A percentile compares a stretch with the other conserved stretches of the same genome.
Evolutionary conservation across 306 rosid species (phyloP).

Genomic region (Prunus padus): DNA sequence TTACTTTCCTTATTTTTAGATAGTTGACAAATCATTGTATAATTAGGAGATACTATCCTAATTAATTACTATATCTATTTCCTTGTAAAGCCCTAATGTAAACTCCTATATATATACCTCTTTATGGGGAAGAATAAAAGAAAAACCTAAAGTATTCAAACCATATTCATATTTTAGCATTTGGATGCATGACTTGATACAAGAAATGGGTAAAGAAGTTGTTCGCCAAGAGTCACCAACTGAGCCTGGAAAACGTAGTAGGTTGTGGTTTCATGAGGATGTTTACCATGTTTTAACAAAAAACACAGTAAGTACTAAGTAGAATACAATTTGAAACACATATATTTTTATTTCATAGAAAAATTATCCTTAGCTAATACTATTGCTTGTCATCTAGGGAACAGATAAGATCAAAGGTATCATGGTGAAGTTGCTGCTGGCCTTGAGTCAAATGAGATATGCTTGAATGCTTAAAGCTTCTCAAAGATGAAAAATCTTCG

Average conservation of each 20-base stretch:
- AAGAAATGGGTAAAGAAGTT: slow-evolving; percentile 35
- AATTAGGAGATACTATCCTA: too few relatives aligned
- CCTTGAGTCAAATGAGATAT: slow-evolving; percentile 8
- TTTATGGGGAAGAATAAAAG: too few relatives aligned
- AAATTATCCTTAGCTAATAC: slow-evolving; percentile 19
- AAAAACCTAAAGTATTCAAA: too few relatives aligned
- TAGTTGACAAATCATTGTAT: too few relatives aligned
- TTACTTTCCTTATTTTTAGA: too few relatives aligned
- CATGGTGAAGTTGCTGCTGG: neutral
- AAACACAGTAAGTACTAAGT: neutral
- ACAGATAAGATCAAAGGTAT: neutral
- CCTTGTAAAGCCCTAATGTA: too few relatives aligned
- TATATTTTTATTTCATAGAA: neutral
- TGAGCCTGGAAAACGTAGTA: slow-evolving; percentile 27
- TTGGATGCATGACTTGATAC: slow-evolving; percentile 41
- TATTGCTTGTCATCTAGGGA: slow-evolving; percentile 14
- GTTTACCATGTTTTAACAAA: slow-evolving; percentile 5
- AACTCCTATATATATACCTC: too few relatives aligned
- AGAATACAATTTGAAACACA: neutral
- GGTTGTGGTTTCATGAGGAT: slow-evolving; percentile 34
- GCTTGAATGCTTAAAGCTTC: slow-evolving; percentile 25
- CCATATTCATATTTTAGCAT: too few relatives aligned
- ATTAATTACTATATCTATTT: too few relatives aligned
- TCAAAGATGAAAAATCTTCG: slow-evolving; percentile 23
- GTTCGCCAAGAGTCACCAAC: slow-evolving; percentile 22